Conservation (phyloP, 2,329 filamentous ascomycete genomes). For the Colletotrichum ledebouriae region DNA sequence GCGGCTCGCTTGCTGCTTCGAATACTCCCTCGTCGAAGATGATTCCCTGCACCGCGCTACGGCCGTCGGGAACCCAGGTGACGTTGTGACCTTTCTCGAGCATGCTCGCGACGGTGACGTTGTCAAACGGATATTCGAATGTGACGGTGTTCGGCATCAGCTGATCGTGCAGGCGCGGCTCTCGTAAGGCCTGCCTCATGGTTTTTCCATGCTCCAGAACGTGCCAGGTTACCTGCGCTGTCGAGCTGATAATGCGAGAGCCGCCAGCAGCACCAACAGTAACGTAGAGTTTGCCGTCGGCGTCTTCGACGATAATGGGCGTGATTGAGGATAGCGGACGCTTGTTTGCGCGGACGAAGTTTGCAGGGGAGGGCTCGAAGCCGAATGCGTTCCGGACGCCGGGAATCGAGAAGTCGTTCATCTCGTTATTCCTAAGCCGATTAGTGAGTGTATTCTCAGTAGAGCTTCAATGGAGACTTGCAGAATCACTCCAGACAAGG, state of each 20-base stretch:
- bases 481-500: slow-evolving; percentile 85
- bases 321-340: slow-evolving; percentile 87
- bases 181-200: slow-evolving; percentile 71
- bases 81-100: slow-evolving; percentile 77
- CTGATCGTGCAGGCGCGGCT: slow-evolving; percentile 85
- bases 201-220: slow-evolving; percentile 75
- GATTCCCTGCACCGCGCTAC: slow-evolving; percentile 80
- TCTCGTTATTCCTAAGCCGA: slow-evolving; percentile 67
- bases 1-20: slow-evolving; percentile 82
- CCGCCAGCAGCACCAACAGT: slow-evolving; percentile 84
- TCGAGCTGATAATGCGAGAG: slow-evolving; percentile 85
- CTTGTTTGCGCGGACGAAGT: slow-evolving; percentile 86
- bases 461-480: slow-evolving; percentile 54
- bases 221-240: slow-evolving; percentile 80
- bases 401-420: slow-evolving; percentile 90
- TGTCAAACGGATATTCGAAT: slow-evolving; percentile 79
- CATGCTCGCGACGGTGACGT: slow-evolving; percentile 74
- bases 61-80: slow-evolving; percentile 72
- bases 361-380: slow-evolving; percentile 82
- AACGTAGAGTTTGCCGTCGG: slow-evolving; percentile 75
- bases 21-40: slow-evolving; percentile 75
- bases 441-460: slow-evolving; percentile 4
- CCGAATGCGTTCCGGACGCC: slow-evolving; percentile 84
- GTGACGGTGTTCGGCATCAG: slow-evolving; percentile 77
- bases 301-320: slow-evolving; percentile 78